These are phyloP conservation scores for Basipetospora chlamydospora DNA, from an alignment of 2,329 filamentous ascomycete genomes.

Conservation along the genomic window DNA sequence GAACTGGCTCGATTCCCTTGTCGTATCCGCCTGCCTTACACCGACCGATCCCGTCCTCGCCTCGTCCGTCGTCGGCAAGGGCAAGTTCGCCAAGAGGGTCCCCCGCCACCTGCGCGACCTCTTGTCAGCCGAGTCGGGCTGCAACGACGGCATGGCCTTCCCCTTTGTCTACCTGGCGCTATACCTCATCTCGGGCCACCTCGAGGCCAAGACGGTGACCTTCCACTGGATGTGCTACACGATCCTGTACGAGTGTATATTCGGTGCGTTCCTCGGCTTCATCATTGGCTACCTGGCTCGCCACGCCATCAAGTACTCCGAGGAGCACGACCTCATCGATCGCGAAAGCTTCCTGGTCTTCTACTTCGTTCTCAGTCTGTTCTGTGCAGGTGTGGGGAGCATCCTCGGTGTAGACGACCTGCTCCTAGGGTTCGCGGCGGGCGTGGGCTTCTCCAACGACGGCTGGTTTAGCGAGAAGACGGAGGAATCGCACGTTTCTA, in stretches of 20 bases:
- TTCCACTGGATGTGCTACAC: constrained; percentile 83
- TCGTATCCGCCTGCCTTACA: constrained; percentile 83
- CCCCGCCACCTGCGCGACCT: constrained; percentile 95
- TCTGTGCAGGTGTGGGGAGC: constrained; percentile 87
- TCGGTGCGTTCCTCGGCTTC: constrained; percentile 82
- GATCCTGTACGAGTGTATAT: constrained; percentile 88
- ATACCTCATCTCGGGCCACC: constrained; percentile 74
- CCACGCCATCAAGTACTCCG: constrained; percentile 77
- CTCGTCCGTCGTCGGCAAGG: constrained; percentile 95
- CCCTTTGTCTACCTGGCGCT: constrained; percentile 89
- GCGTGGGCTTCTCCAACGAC: constrained; percentile 98
- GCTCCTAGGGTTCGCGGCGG: constrained; percentile 84
- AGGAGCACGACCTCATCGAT: constrained; percentile 76
- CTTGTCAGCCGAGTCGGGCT: constrained; percentile 90
- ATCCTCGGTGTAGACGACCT: constrained; percentile 86
- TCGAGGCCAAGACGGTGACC: constrained; percentile 51
- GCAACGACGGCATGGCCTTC: constrained; percentile 99
- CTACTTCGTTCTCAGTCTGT: constrained; percentile 92
- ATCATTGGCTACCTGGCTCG: constrained; percentile 76
- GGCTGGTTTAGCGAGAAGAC: constrained; percentile 98
- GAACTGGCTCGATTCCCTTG: constrained; percentile 79
- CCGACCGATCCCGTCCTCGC: constrained; percentile 94
- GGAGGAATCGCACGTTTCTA: constrained; percentile 95
- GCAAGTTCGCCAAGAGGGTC: constrained; percentile 94
- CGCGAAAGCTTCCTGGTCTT: constrained; percentile 96